Conservation (phyloP, 257 asterid species). For the Jacaranda copaia region DNA sequence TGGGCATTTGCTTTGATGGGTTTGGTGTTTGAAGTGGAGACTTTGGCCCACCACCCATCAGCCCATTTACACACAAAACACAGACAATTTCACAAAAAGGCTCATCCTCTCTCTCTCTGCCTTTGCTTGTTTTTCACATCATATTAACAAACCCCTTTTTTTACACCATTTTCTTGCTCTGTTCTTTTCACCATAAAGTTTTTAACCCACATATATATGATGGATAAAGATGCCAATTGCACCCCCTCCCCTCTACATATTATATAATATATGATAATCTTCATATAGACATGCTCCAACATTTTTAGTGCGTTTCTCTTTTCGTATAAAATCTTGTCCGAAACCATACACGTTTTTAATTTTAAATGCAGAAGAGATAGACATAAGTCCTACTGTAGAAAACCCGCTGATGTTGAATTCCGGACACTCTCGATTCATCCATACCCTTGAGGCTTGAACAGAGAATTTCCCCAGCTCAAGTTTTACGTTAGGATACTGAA, state of each 20-base stretch:
- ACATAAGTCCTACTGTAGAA: too few relatives aligned
- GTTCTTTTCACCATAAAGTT: conserved; percentile 42
- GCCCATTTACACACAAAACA: conserved; percentile 33
- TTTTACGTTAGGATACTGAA: too few relatives aligned
- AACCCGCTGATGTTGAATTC: too few relatives aligned
- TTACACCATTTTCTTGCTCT: conserved; percentile 33
- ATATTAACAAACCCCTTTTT: conserved; percentile 5
- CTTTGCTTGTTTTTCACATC: conserved; percentile 48
- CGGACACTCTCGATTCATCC: too few relatives aligned
- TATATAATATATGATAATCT: too few relatives aligned
- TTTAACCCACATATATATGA: conserved; percentile 21
- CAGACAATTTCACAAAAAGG: neutral
- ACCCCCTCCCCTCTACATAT: too few relatives aligned
- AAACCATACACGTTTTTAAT: too few relatives aligned
- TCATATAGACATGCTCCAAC: too few relatives aligned
- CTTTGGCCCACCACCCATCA: conserved; percentile 49
- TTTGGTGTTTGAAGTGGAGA: conserved; percentile 53
- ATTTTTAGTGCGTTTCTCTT: neutral
- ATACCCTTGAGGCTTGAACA: too few relatives aligned
- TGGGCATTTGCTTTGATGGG: conserved; percentile 51
- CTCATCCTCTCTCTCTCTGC: neutral
- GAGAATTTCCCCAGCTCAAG: too few relatives aligned
- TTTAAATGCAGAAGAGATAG: too few relatives aligned
- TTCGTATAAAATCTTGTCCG: neutral
- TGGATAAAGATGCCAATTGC: conserved; percentile 23